Conservation (phyloP, 2,329 filamentous ascomycete genomes). For the Pyricularia pennisetigena region DNA sequence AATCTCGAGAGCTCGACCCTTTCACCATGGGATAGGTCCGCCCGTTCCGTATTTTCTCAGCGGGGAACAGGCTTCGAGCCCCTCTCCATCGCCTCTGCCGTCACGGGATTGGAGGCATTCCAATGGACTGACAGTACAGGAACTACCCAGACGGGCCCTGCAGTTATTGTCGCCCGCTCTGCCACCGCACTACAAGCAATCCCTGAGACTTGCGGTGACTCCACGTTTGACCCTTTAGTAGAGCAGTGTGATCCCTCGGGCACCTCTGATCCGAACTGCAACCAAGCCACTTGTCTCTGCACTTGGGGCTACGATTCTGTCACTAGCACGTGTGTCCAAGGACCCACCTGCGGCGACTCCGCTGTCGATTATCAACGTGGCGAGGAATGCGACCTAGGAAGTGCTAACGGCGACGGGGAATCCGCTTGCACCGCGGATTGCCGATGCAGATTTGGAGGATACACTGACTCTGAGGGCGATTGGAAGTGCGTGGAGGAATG, state of each 20-base stretch:
- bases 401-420: constrained; percentile 18
- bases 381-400: constrained; percentile 30
- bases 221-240: not conserved
- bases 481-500: not conserved
- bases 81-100: not conserved
- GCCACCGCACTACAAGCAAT: not conserved
- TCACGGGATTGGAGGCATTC: not conserved
- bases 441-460: constrained; percentile 21
- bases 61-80: not conserved
- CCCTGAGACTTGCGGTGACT: not conserved
- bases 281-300: not conserved
- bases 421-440: constrained; percentile 27
- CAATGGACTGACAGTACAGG: not conserved
- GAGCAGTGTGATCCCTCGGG: not conserved
- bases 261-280: not conserved
- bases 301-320: too few relatives aligned
- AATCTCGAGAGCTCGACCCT: not conserved
- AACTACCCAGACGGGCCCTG: not conserved
- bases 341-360: constrained; percentile 28
- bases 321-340: too few relatives aligned
- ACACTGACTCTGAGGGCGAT: not conserved
- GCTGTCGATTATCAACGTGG: constrained; percentile 19
- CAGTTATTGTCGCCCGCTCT: not conserved
- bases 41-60: not conserved
- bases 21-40: not conserved